Base-by-base conservation (phyloP, 768 basidiomycete species). In the Leccinum uliginosum region DNA sequence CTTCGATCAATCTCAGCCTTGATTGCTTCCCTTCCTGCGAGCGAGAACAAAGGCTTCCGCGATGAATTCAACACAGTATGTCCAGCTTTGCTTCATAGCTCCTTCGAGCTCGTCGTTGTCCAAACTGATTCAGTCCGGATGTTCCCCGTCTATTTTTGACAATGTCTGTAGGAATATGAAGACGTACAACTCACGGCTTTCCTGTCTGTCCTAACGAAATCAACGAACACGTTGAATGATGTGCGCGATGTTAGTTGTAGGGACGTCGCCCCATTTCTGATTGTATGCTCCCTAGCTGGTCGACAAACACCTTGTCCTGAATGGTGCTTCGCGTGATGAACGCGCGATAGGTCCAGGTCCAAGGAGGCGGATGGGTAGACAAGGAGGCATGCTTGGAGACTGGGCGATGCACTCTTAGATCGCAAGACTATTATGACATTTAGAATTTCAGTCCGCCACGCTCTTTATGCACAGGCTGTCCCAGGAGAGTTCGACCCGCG, bases 171-270 rank as follows among this genome's bases (percentile, higher is more conserved):
- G 93, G 96, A 99, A 82, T 93, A 95, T 72, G 89, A 89, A 65
- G 95, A 99, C 68, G 93, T 96, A 15, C 93, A 97, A 59, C 76
- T 99, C 27, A 97, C 93, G 1, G 86, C 89, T 9, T 91, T 92
- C 73, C 77, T 99, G 12, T 86, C 93, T 1, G 83, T 86, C 14
- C 73, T 99, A 57, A 98, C 95, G 7, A 95, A 94, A 73, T 89
- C 91, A 29, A 80, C 95, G 15, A 87, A 87, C 61, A 83, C 87
- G 10, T 72, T 98, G 56, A 98, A 95, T 68, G 93, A 96, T 64
- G 95, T 96, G 67, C 65, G 91, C 65, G 2, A n/a, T 59, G 30
- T 35, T 30, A 6, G 12, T 44, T 44, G 26, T 30, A 35, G n/a
- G 32, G 32, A 23, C 45, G 23, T 24, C n/a, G 5, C 6, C 14